Base-by-base conservation (phyloP, 352 stramenopile genomes). In the Plasmopara muralis region DNA sequence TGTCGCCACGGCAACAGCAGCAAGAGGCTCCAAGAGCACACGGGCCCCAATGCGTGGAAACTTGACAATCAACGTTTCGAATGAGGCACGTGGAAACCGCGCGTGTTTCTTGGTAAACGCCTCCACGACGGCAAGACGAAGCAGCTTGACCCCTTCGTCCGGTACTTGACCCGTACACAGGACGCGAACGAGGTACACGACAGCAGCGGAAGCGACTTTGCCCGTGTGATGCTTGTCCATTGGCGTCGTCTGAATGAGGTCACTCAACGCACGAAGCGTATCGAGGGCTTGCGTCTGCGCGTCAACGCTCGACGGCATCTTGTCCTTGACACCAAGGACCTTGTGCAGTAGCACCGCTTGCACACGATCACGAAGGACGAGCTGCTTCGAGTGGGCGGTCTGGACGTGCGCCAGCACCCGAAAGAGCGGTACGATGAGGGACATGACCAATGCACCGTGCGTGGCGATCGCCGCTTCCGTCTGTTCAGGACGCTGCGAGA, bases 81-180 rank as follows among this genome's bases (percentile, higher is more conserved):
- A 76, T 13, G 79, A 70, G 5, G 52, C 62, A 46, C 70, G 75
- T 10, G 84, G 83, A 60, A 94, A 88, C 40, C 78, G 76, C 44
- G 70, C 66, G 62, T 92, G 81, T 59, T 92, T 92, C 71, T 91
- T 91, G 12, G 81, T 90, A 57, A 92, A 87, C 9, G 77, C 57
- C 29, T 89, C 75, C 6, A 68, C 31, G 1, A 83, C 69, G 0
- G 66, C 68, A 8, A 50, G 25, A 6, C 39, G 45, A 15, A 89
- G 44, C 2, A 81, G 53, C 18, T 64, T 43, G 30, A 76, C 60
- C 45, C 64, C 55, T 20, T 65, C 59, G 1, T 62, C 48, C 41
- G 45, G 20, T 25, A 25, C 50, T 12, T 64, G 55, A 15, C 53
- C 50, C 2, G 45, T 53, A 42, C 59, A 71, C 18, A 86, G 53